These are phyloP conservation scores for Piper betle DNA, from an alignment of 164 flowering plant species.

Conservation along the genomic window DNA sequence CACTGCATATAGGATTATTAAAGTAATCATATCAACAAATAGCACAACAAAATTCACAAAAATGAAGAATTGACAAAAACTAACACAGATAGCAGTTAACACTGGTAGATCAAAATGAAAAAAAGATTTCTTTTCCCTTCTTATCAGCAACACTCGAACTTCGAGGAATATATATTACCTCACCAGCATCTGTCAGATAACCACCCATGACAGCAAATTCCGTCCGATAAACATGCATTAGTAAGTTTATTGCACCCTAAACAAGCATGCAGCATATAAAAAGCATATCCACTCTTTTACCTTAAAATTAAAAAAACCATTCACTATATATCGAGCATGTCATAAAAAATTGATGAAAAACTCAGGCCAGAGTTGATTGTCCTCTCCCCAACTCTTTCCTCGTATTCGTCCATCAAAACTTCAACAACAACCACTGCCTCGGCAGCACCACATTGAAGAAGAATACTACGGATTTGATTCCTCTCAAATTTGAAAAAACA, in stretches of 20 bases:
- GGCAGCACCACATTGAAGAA: too few relatives aligned
- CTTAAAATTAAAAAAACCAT: too few relatives aligned
- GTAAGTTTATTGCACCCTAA: constrained; percentile 42
- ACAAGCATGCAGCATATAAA: not conserved
- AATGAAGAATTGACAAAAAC: too few relatives aligned
- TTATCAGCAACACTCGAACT: not conserved
- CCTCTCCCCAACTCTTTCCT: too few relatives aligned
- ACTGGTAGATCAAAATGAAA: not conserved
- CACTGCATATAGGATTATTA: too few relatives aligned
- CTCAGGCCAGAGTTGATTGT: not conserved
- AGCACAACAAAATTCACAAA: too few relatives aligned
- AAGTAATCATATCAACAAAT: too few relatives aligned
- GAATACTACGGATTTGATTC: too few relatives aligned
- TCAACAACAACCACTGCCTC: too few relatives aligned
- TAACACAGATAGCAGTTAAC: not conserved
- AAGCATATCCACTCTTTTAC: not conserved
- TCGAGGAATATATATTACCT: constrained; percentile 15
- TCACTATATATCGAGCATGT: not conserved
- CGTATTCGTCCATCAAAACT: too few relatives aligned
- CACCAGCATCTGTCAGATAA: constrained; percentile 33
- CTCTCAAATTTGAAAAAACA: too few relatives aligned
- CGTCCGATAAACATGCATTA: constrained; percentile 36
- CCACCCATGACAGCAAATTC: constrained; percentile 46
- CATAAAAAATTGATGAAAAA: not conserved
- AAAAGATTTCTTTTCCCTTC: not conserved